Conservation (phyloP, 768 basidiomycete species). For the Cystobasidium ongulense region DNA sequence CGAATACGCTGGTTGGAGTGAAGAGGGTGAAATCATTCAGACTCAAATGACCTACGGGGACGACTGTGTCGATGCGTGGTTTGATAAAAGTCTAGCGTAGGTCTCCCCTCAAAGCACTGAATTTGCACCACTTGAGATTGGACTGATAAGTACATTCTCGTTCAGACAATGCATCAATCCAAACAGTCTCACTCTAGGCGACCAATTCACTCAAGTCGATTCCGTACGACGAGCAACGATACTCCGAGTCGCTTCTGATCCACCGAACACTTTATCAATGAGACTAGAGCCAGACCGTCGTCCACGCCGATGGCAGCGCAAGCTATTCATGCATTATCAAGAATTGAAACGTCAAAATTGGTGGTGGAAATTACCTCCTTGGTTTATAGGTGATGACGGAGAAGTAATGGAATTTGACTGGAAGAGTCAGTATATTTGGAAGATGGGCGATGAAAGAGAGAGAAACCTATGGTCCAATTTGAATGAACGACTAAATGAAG, state of each 20-base stretch:
- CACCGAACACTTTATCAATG: not conserved
- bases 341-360: constrained; percentile 16
- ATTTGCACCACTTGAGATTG: not conserved
- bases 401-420: constrained; percentile 30
- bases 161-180: constrained; percentile 19
- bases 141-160: not conserved
- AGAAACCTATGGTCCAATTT: not conserved
- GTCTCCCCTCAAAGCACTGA: not conserved
- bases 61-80: constrained; percentile 15
- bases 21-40: not conserved
- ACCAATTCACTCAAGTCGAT: constrained; percentile 20
- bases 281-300: constrained; percentile 16
- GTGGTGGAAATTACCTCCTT: constrained; percentile 17
- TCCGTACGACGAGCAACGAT: constrained; percentile 14
- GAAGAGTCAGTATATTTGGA: constrained; percentile 18
- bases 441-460: not conserved
- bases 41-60: not conserved
- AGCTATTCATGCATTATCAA: constrained; percentile 28
- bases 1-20: constrained; percentile 10
- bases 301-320: constrained; percentile 22
- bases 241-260: not conserved
- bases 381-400: constrained; percentile 13
- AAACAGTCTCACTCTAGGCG: constrained; percentile 8
- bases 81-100: constrained; percentile 1
- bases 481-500: constrained; percentile 1